A percentile compares a stretch with the other conserved stretches of the same genome.
Evolutionary conservation across 2,329 filamentous ascomycete genomes (phyloP).

Genomic region (Hypoxylon sp.): DNA sequence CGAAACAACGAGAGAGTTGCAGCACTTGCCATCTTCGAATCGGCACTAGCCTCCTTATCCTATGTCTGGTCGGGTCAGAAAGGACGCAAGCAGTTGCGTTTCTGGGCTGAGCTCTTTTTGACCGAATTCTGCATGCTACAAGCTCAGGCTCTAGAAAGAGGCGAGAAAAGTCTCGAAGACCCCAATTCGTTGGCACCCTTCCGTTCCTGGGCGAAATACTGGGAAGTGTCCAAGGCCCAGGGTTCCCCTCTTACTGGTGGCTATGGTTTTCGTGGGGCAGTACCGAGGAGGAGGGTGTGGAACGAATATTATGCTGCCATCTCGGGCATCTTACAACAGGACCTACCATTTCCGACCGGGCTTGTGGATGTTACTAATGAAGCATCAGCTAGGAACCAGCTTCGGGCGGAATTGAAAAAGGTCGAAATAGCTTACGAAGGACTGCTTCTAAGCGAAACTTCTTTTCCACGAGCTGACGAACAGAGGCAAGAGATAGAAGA

Average conservation of each 20-base stretch:
- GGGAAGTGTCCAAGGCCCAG: constrained; percentile 65
- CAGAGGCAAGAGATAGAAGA: constrained; percentile 83
- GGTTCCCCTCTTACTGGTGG: constrained; percentile 65
- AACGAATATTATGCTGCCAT: constrained; percentile 86
- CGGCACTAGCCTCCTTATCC: constrained; percentile 75
- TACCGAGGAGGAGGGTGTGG: constrained; percentile 81
- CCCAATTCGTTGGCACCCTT: constrained; percentile 70
- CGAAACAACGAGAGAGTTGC: constrained; percentile 66
- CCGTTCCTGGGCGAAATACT: constrained; percentile 79
- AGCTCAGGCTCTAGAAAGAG: constrained; percentile 70
- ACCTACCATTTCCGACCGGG: constrained; percentile 71
- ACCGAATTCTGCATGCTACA: constrained; percentile 81
- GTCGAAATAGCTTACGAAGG: constrained; percentile 86
- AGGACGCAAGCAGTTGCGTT: constrained; percentile 75
- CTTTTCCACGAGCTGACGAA: constrained; percentile 88
- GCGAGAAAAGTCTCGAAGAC: constrained; percentile 66
- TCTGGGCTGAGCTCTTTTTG: constrained; percentile 84
- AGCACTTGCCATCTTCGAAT: constrained; percentile 76
- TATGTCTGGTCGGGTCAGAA: constrained; percentile 66
- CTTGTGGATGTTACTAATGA: constrained; percentile 62
- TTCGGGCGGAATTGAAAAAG: constrained; percentile 82
- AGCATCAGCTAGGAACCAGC: constrained; percentile 71
- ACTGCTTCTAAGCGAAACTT: constrained; percentile 81
- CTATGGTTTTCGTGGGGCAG: constrained; percentile 70
- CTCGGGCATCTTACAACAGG: constrained; percentile 80